These are phyloP conservation scores for Coniochaeta hoffmannii DNA, from an alignment of 2,329 filamentous ascomycete species.

Conservation along the genomic window DNA sequence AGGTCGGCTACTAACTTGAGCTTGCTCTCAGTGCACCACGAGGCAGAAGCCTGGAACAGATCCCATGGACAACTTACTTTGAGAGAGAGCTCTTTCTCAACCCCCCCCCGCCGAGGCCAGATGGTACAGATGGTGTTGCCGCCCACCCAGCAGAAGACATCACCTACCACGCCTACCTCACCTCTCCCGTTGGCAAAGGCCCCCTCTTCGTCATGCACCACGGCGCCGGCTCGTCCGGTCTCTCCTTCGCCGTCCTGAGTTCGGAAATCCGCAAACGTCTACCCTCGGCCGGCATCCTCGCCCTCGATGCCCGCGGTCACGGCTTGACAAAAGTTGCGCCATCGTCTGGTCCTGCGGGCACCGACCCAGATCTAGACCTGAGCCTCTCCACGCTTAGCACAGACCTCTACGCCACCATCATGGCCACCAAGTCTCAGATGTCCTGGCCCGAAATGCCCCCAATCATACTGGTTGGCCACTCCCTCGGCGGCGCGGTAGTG, in stretches of 20 bases:
- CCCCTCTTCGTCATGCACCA: conserved; percentile 92
- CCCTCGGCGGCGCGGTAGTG: conserved; percentile 84
- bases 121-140: conserved; percentile 23
- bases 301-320: conserved; percentile 80
- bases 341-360: conserved; percentile 13
- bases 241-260: conserved; percentile 81
- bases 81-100: conserved; percentile 75
- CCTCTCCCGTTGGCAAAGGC: conserved; percentile 64
- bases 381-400: conserved; percentile 63
- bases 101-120: conserved; percentile 20
- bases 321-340: conserved; percentile 56
- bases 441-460: conserved; percentile 67
- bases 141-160: conserved; percentile 33
- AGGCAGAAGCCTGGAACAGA: conserved; percentile 53
- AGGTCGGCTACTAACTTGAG: not conserved
- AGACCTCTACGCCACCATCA: conserved; percentile 66
- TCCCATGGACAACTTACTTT: conserved; percentile 87
- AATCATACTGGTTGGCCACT: conserved; percentile 81
- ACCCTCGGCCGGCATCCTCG: conserved; percentile 75
- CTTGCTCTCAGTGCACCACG: conserved; percentile 34
- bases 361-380: conserved; percentile 46
- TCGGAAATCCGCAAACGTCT: conserved; percentile 69
- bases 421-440: conserved; percentile 59
- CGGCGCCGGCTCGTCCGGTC: conserved; percentile 84
- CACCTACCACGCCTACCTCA: conserved; percentile 80